phyloP scores from a whole-genome alignment of 1,284 basidiomycete genomes.

The Tylopilus sp. region DNA sequence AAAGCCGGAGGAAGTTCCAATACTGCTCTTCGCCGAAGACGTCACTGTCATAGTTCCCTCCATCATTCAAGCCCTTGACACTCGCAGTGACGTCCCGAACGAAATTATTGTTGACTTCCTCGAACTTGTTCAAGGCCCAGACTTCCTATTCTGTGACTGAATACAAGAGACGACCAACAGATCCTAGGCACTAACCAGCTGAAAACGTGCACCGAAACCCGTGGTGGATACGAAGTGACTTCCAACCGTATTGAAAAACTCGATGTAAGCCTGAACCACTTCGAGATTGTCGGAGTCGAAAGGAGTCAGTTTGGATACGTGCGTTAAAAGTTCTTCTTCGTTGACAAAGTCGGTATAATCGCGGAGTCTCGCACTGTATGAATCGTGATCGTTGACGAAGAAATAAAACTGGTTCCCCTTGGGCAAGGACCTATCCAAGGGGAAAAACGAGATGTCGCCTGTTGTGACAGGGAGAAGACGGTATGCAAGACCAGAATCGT shows the following conservation, averaged over 20 bases:
- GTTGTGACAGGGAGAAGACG: neutral
- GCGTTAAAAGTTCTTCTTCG: slow-evolving; percentile 1
- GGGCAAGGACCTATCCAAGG: neutral
- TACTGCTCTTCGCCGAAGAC: neutral
- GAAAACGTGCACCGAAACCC: neutral
- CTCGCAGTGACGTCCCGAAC: slow-evolving; percentile 1
- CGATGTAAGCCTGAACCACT: neutral
- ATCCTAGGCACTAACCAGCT: neutral
- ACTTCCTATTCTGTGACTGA: neutral
- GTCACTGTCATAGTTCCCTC: neutral
- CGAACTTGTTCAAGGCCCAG: slow-evolving; percentile 1
- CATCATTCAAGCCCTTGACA: slow-evolving; percentile 2
- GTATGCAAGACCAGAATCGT: neutral
- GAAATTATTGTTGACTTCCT: neutral
- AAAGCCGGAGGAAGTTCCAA: neutral
- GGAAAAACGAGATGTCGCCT: neutral
- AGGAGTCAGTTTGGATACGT: neutral
- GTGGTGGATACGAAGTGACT: neutral
- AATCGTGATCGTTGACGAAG: neutral
- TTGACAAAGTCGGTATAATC: neutral
- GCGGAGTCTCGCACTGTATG: neutral
- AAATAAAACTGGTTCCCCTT: neutral
- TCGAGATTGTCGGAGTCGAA: neutral
- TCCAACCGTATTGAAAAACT: slow-evolving; percentile 1
- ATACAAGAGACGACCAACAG: neutral